Percentiles rank a stretch among this genome's conserved stretches.
Evolutionary conservation across 345 rosid species (phyloP).

Genomic region (Eucalyptus polybractea): DNA sequence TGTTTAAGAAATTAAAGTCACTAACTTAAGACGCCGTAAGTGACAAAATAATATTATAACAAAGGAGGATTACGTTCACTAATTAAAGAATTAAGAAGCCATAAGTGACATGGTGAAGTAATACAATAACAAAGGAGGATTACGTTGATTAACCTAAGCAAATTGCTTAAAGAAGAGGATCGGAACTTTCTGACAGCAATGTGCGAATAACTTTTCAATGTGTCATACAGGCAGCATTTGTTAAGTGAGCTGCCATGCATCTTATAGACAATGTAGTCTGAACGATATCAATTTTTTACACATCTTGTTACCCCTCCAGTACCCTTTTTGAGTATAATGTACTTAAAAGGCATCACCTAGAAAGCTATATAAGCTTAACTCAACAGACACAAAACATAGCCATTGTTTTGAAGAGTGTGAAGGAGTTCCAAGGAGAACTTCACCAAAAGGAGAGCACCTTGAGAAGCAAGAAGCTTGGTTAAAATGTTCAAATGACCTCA

Average conservation of each 20-base stretch:
- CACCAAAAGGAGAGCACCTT: neutral
- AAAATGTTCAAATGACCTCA: neutral
- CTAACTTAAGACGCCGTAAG: neutral
- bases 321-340: neutral
- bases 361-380: neutral
- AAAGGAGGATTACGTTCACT: neutral
- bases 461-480: neutral
- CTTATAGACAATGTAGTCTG: neutral
- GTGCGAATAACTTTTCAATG: neutral
- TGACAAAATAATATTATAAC: neutral
- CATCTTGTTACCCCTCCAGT: neutral
- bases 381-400: neutral
- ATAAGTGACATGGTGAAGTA: neutral
- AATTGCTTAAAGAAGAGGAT: neutral
- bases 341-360: neutral
- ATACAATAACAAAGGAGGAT: neutral
- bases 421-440: neutral
- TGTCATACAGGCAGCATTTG: neutral
- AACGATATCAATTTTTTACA: neutral
- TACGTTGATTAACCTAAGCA: neutral
- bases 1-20: neutral
- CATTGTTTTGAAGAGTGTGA: neutral
- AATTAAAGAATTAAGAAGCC: neutral
- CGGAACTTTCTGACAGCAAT: neutral
- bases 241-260: neutral